phyloP scores from a whole-genome alignment of 139 green algal genomes.

The Coelastrella sp. region DNA sequence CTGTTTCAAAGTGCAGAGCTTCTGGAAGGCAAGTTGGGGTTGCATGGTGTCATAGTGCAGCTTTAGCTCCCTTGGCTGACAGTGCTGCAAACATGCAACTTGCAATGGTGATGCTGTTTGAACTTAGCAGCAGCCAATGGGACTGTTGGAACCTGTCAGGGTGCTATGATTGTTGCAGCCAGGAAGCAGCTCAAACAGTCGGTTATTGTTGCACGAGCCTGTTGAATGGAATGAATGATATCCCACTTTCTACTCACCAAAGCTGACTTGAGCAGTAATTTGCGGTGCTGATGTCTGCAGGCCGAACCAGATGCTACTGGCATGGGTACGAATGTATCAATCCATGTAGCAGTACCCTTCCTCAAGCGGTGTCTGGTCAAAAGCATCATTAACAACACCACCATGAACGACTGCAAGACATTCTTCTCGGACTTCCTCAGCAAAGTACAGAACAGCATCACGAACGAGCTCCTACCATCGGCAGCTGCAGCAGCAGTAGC shows the following conservation, averaged over 20 bases:
- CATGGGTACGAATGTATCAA: conserved; percentile 29
- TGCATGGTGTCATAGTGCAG: no score
- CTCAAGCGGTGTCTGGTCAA: conserved; percentile 12
- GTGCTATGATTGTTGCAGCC: no score
- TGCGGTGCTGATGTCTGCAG: not conserved
- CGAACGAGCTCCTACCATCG: conserved; percentile 22
- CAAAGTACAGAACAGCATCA: conserved; percentile 46
- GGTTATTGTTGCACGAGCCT: no score
- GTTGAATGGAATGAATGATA: no score
- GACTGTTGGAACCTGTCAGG: no score
- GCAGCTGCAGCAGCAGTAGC: conserved; percentile 34
- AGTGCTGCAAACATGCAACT: no score
- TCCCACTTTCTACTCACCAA: no score
- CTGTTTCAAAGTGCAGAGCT: conserved; percentile 52
- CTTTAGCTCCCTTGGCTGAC: no score
- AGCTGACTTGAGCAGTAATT: no score
- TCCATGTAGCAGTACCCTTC: conserved; percentile 47
- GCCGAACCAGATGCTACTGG: conserved; percentile 20
- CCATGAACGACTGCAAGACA: conserved; percentile 31
- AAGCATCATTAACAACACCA: conserved; percentile 33
- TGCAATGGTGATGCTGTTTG: no score
- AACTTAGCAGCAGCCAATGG: no score
- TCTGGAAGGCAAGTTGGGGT: conserved; percentile 39
- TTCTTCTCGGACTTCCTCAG: conserved; percentile 31
- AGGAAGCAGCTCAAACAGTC: no score